phyloP scores from a whole-genome alignment of 371 early-diverging fungal species.

The Mucor circinelloides region DNA sequence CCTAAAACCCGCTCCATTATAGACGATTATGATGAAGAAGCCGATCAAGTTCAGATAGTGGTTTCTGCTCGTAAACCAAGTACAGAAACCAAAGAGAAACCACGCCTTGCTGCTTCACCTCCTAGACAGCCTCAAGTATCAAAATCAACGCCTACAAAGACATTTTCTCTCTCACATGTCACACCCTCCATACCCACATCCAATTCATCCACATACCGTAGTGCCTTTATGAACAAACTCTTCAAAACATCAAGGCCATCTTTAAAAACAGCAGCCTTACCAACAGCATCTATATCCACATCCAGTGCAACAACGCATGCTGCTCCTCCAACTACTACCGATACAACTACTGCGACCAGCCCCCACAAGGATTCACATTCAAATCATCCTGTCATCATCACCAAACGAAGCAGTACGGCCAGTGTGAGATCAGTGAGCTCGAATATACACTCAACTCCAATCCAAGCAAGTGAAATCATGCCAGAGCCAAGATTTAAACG shows the following conservation, averaged over 20 bases:
- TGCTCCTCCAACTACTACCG: no score
- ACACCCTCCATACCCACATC: not conserved
- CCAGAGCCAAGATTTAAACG: not conserved
- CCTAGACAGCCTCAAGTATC: not conserved
- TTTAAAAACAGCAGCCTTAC: not conserved
- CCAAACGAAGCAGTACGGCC: not conserved
- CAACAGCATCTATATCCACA: not conserved
- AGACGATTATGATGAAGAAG: conserved; percentile 3
- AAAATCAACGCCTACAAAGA: not conserved
- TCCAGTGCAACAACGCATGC: not conserved
- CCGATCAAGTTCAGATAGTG: conserved; percentile 6
- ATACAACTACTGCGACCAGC: not conserved
- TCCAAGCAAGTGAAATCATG: not conserved
- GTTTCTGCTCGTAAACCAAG: not conserved
- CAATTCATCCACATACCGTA: not conserved
- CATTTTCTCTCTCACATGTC: not conserved
- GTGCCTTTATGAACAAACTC: conserved; percentile 1
- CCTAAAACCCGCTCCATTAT: not conserved
- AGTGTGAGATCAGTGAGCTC: not conserved
- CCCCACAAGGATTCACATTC: not conserved
- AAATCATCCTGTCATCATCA: not conserved
- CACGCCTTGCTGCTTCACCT: not conserved
- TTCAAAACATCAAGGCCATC: not conserved
- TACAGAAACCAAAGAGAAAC: not conserved
- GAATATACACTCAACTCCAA: not conserved